A percentile compares a stretch with the other conserved stretches of the same genome.
phyloP scores from a whole-genome alignment of 2,329 filamentous ascomycete species.

The Ophiostoma ulmi region DNA sequence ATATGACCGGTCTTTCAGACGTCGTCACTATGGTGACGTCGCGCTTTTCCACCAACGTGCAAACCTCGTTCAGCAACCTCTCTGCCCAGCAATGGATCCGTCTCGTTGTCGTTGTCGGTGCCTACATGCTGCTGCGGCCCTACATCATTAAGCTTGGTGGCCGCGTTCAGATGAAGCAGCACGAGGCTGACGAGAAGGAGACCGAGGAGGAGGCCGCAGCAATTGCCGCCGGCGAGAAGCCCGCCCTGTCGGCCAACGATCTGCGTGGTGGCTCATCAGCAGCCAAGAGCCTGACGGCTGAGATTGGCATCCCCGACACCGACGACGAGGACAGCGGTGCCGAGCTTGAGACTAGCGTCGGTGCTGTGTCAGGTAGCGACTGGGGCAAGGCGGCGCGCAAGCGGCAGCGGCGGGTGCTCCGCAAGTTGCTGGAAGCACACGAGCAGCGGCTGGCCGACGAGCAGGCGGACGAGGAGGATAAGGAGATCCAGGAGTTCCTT shows the following conservation, averaged over 20 bases:
- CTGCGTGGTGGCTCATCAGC: slow-evolving; percentile 42
- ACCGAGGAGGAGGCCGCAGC: slow-evolving; percentile 42
- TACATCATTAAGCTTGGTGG: slow-evolving; percentile 65
- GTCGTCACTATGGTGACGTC: slow-evolving; percentile 30
- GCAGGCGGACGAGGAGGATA: slow-evolving; percentile 62
- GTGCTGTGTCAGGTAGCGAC: slow-evolving; percentile 40
- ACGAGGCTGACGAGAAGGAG: slow-evolving; percentile 55
- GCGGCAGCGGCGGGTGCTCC: slow-evolving; percentile 62
- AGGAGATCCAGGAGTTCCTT: slow-evolving; percentile 69
- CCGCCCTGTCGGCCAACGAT: slow-evolving; percentile 55
- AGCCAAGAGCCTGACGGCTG: slow-evolving; percentile 41
- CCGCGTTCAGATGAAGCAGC: slow-evolving; percentile 57
- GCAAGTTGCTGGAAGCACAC: slow-evolving; percentile 58
- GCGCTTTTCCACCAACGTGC: slow-evolving; percentile 46
- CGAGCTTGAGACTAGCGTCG: slow-evolving; percentile 23
- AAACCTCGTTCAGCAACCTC: slow-evolving; percentile 47
- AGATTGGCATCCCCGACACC: slow-evolving; percentile 28
- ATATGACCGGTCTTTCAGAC: slow-evolving; percentile 32
- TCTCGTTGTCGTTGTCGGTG: slow-evolving; percentile 64
- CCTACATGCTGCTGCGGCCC: slow-evolving; percentile 68
- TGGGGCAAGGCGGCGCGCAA: slow-evolving; percentile 69
- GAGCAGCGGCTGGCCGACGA: slow-evolving; percentile 54
- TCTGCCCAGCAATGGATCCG: slow-evolving; percentile 57
- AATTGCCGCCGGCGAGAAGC: slow-evolving; percentile 42
- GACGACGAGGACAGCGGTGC: slow-evolving; percentile 35